Percentiles rank a stretch among this genome's conserved stretches.
Evolutionary conservation across 176 grass and related monocot species (phyloP).

Genomic region (Aegilops umbellulata): DNA sequence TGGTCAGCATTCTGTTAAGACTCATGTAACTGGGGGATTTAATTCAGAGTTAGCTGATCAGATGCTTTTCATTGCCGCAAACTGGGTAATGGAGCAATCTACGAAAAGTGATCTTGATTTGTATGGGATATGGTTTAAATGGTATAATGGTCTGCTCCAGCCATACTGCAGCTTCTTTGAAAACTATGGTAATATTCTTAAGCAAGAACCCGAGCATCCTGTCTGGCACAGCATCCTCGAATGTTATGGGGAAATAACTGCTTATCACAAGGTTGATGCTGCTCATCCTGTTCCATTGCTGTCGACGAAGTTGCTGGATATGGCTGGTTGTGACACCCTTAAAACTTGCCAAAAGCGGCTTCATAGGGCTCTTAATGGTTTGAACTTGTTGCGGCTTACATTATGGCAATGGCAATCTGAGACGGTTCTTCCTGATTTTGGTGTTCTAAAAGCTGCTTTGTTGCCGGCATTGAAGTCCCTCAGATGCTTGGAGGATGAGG

Average conservation of each 20-base stretch:
- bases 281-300: conserved; percentile 53
- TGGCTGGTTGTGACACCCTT: conserved; percentile 43
- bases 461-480: conserved; percentile 58
- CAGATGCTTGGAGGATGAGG: conserved; percentile 55
- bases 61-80: conserved; percentile 91
- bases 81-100: conserved; percentile 85
- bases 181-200: conserved; percentile 44
- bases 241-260: conserved; percentile 52
- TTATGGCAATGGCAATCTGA: conserved; percentile 75
- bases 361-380: conserved; percentile 36
- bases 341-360: conserved; percentile 41
- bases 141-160: conserved; percentile 52
- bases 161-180: conserved; percentile 74
- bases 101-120: conserved; percentile 56
- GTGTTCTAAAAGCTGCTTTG: conserved; percentile 36
- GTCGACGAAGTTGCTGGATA: conserved; percentile 54
- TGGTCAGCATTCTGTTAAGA: conserved; percentile 17
- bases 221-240: conserved; percentile 70
- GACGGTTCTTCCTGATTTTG: conserved; percentile 33
- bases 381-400: conserved; percentile 66
- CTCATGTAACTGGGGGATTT: conserved; percentile 26
- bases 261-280: conserved; percentile 57
- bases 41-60: conserved; percentile 55
- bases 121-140: conserved; percentile 65
- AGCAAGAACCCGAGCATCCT: conserved; percentile 59